Conservation (phyloP, 305 asterid species). For the Fraxinus albicans region DNA sequence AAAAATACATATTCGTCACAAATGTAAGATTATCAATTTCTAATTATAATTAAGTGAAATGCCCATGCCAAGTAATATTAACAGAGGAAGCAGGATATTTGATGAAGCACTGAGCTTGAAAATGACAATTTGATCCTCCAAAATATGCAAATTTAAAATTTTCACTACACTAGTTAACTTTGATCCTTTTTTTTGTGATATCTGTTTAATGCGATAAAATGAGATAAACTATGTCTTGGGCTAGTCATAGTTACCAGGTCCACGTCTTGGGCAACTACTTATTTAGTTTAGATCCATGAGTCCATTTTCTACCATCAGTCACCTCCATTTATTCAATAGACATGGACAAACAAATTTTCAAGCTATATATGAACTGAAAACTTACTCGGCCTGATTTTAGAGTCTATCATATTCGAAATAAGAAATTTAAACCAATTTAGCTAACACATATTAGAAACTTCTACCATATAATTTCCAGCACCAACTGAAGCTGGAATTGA, state of each 20-base stretch:
- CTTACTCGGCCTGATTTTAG: background rate
- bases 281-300: background rate
- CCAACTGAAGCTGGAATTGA: background rate
- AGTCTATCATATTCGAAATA: background rate
- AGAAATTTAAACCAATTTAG: background rate
- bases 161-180: background rate
- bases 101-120: background rate
- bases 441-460: background rate
- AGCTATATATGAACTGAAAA: background rate
- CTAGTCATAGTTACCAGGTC: background rate
- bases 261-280: background rate
- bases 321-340: background rate
- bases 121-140: background rate
- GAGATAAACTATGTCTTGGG: background rate
- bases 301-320: background rate
- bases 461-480: background rate
- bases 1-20: conserved; percentile 18
- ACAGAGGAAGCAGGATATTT: background rate
- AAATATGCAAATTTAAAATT: background rate
- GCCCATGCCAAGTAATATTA: background rate
- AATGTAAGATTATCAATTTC: background rate
- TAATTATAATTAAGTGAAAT: background rate
- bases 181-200: background rate
- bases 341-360: background rate
- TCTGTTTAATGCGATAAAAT: background rate